Evolutionary conservation across 1,139 yeast genomes (phyloP).

Genomic region (Magnusiomyces magnusii): DNA sequence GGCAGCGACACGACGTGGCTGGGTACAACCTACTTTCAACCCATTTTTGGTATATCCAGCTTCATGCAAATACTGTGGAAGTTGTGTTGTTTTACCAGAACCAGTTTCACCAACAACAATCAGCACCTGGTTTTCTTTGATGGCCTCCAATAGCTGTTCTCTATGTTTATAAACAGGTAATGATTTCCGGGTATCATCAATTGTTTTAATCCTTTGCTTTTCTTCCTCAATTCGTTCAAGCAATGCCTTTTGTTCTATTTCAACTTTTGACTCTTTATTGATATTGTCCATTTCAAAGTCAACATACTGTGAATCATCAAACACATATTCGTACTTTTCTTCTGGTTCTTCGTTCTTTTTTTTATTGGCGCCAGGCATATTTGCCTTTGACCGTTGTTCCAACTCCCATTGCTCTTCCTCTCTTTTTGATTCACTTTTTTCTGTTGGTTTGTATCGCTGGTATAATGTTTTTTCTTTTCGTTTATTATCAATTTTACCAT

Average conservation of each 20-base stretch:
- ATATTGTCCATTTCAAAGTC: conserved; percentile 47
- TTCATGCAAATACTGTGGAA: conserved; percentile 82
- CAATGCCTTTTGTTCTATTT: conserved; percentile 28
- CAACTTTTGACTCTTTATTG: conserved; percentile 21
- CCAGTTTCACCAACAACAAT: conserved; percentile 97
- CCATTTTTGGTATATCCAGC: conserved; percentile 60
- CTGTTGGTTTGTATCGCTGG: conserved; percentile 29
- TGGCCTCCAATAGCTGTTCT: conserved; percentile 52
- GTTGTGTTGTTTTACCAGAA: conserved; percentile 93
- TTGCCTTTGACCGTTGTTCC: conserved; percentile 51
- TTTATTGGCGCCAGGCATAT: conserved; percentile 9
- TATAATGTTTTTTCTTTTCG: conserved; percentile 41
- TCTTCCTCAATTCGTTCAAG: conserved; percentile 36
- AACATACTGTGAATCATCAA: conserved; percentile 69
- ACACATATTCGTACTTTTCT: conserved; percentile 67
- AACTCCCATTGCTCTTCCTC: conserved; percentile 46
- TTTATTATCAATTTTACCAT: conserved; percentile 47
- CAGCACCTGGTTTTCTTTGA: conserved; percentile 60
- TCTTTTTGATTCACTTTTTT: conserved; percentile 20
- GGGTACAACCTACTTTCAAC: conserved; percentile 73
- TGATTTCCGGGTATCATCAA: conserved; percentile 48
- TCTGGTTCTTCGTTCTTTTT: conserved; percentile 32
- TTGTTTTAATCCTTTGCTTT: conserved; percentile 37
- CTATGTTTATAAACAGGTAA: conserved; percentile 72
- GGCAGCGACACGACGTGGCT: conserved; percentile 95